Evolutionary conservation across 345 rosid species (phyloP).

Genomic region (Angophora floribunda): DNA sequence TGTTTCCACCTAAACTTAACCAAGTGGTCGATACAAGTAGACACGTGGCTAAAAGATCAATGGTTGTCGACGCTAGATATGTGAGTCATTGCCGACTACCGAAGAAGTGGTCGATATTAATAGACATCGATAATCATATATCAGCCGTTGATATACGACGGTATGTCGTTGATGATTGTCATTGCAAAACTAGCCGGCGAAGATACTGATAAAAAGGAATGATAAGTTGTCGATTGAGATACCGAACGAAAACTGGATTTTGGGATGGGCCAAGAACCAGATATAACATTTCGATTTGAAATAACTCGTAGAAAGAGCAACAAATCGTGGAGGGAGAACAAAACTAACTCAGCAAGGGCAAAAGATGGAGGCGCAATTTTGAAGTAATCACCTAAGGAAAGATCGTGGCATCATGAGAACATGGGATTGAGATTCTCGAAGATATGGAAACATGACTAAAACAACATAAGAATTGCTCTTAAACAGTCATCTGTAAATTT

Average conservation of each 20-base stretch:
- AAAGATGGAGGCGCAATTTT: background rate
- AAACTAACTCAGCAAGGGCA: background rate
- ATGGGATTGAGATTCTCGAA: background rate
- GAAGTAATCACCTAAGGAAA: background rate
- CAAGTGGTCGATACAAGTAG: background rate
- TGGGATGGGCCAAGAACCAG: background rate
- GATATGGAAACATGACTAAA: background rate
- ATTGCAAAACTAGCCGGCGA: background rate
- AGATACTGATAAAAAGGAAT: background rate
- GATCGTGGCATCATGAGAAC: background rate
- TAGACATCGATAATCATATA: background rate
- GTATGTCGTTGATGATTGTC: background rate
- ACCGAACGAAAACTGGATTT: background rate
- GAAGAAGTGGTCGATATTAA: background rate
- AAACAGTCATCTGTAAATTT: background rate
- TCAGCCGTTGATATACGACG: background rate
- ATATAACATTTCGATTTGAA: background rate
- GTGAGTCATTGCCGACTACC: background rate
- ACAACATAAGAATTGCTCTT: background rate
- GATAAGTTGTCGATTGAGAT: background rate
- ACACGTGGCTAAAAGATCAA: background rate
- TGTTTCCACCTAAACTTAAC: background rate
- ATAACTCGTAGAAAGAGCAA: background rate
- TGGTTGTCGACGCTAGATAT: background rate
- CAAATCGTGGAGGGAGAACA: background rate